Evolutionary conservation across 345 rosid species (phyloP), one percentile per base, ranked within the genome.

Genomic region (Citrus medica): DNA sequence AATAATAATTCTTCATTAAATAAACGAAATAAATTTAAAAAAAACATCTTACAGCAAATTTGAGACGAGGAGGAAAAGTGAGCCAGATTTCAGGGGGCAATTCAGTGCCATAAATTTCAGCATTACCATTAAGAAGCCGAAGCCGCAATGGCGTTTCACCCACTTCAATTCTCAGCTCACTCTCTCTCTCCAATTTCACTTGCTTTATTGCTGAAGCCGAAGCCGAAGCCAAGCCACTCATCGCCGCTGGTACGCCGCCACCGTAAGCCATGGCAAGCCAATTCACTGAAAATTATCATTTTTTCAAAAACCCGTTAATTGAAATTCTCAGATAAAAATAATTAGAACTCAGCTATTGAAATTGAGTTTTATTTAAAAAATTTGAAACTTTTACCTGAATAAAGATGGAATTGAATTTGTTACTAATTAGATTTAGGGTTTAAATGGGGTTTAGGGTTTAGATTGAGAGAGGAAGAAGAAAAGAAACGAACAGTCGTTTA

Each of bases 41-140:
- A 19, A 19, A 33, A 66, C 21, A 32, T 56, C 82, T 84, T 81
- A 95, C 99, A 1, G 98, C 97, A 58, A 96, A 92, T 73, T 94
- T 94, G 76, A 87, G 82, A 59, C 92, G 94, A 63, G 98, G 98
- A 77, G 98, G 93, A 84, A 92, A 93, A 24, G 94, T 83, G 76
- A 93, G 88, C 97, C 97, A 90, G 76, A 88, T 90, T 79, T 90
- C 93, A 17, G 93, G 97, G 27, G 99, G 97, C 42, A 96, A 76
- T 84, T 96, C 97, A 68, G 97, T 85, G 78, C 98, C 97, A 61
- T 86, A 95, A 62, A 95, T 95, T 89, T 94, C 98, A 37, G 97
- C 98, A 0, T 88, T 90, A 68, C 98, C 98, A 75, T 87, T 87
- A 51, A 96, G 88, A 32, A 94, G 81, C 60, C 98, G 88, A 71